A percentile compares a stretch with the other conserved stretches of the same genome.
These are phyloP conservation scores for Candida xiaguanensis DNA, from an alignment of 805 yeast genomes.

Conservation along the genomic window DNA sequence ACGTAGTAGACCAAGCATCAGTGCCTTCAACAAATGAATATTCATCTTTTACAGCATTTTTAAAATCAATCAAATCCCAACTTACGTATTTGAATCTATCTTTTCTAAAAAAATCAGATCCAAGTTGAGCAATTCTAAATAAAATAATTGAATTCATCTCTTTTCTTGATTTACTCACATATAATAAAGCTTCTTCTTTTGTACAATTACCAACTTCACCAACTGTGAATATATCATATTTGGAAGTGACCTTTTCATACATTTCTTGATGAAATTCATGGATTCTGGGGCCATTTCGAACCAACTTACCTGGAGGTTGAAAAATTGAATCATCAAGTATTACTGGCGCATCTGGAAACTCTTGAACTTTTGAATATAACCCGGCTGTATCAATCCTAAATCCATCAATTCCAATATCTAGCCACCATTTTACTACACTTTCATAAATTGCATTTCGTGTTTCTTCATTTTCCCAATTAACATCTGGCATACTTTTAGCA, in stretches of 20 bases:
- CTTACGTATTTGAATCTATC: conserved; percentile 34
- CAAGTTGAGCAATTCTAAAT: conserved; percentile 33
- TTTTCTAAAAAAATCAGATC: conserved; percentile 27
- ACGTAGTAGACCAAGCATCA: conserved; percentile 56
- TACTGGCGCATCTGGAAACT: conserved; percentile 48
- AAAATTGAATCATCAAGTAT: conserved; percentile 34
- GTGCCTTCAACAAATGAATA: conserved; percentile 40
- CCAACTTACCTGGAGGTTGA: conserved; percentile 34
- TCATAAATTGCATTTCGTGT: conserved; percentile 39
- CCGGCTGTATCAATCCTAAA: conserved; percentile 58
- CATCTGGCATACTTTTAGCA: conserved; percentile 55
- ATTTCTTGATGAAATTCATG: conserved; percentile 58
- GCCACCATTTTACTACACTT: conserved; percentile 50
- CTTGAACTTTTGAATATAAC: conserved; percentile 46
- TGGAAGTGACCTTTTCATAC: conserved; percentile 38
- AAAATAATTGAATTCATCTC: conserved; percentile 36
- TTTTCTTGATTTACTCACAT: conserved; percentile 36
- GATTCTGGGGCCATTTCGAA: conserved; percentile 49
- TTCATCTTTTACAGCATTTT: conserved; percentile 33
- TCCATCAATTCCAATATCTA: conserved; percentile 54
- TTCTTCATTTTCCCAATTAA: conserved; percentile 56
- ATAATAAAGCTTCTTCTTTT: conserved; percentile 40
- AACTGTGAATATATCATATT: conserved; percentile 53
- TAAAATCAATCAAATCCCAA: conserved; percentile 38
- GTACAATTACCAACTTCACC: conserved; percentile 50